Evolutionary conservation across 768 basidiomycete genomes (phyloP).

Genomic region (Lepiota venenata): DNA sequence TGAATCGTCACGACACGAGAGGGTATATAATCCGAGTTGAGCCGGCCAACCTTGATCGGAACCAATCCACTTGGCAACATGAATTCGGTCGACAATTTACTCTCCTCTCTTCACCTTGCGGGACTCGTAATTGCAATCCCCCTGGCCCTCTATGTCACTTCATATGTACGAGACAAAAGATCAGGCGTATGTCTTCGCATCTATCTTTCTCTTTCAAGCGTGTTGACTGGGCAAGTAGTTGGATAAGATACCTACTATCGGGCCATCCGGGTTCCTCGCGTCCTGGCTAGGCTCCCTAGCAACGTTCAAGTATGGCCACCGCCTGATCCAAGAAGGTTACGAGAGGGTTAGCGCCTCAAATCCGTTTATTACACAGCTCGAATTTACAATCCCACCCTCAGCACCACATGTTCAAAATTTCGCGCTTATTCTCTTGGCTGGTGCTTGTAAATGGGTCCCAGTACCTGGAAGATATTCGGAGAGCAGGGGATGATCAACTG

Average conservation of each 20-base stretch:
- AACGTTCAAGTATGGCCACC: background rate
- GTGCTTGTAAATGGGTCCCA: slow-evolving; percentile 35
- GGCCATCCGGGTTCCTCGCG: background rate
- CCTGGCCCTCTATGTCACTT: too few species aligned
- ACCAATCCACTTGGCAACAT: too few species aligned
- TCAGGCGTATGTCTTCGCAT: too few species aligned
- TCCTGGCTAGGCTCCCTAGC: background rate
- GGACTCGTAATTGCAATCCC: too few species aligned
- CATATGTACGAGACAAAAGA: too few species aligned
- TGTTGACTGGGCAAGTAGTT: background rate
- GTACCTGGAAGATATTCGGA: slow-evolving; percentile 47
- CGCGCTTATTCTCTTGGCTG: slow-evolving; percentile 14
- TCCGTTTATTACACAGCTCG: background rate
- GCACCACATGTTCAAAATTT: slow-evolving; percentile 22
- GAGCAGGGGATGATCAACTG: slow-evolving; percentile 27
- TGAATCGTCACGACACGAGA: too few species aligned
- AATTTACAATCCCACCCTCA: background rate
- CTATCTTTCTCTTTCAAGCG: background rate
- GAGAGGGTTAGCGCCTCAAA: slow-evolving; percentile 1
- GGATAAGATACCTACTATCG: slow-evolving; percentile 1
- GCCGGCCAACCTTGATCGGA: too few species aligned
- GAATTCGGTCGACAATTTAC: too few species aligned
- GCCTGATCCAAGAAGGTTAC: slow-evolving; percentile 9
- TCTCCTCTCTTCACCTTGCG: too few species aligned
- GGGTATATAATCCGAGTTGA: too few species aligned